These are phyloP conservation scores for Blastobotrys buckinghamii DNA, from an alignment of 1,139 yeast species.

Conservation along the genomic window DNA sequence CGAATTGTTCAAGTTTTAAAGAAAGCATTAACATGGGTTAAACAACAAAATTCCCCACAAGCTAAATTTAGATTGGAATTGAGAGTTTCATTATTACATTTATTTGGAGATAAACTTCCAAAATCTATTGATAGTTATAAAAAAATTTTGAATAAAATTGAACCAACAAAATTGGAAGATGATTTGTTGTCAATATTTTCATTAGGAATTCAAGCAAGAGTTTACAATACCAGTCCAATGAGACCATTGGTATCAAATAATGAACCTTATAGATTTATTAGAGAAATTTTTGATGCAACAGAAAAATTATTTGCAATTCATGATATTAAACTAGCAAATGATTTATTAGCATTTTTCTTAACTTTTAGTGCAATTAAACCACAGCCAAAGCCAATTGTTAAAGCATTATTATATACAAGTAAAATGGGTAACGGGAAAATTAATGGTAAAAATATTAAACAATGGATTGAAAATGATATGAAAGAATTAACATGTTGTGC, in stretches of 20 bases:
- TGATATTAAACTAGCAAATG: conserved; percentile 22
- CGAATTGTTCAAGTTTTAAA: conserved; percentile 21
- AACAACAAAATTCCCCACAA: conserved; percentile 12
- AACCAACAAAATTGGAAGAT: background rate
- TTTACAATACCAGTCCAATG: conserved; percentile 27
- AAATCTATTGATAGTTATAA: conserved; percentile 4
- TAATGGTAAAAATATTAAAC: conserved; percentile 18
- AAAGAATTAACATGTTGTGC: conserved; percentile 26
- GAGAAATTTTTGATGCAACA: conserved; percentile 20
- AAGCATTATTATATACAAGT: conserved; percentile 28
- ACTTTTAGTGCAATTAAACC: conserved; percentile 23
- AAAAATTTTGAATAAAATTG: conserved; percentile 4
- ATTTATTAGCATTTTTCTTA: conserved; percentile 29
- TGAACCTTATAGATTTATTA: conserved; percentile 23
- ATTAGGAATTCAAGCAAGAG: conserved; percentile 28
- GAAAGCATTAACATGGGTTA: conserved; percentile 20
- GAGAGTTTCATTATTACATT: conserved; percentile 19
- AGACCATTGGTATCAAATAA: conserved; percentile 22
- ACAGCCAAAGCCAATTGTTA: conserved; percentile 25
- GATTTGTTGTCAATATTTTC: conserved; percentile 17
- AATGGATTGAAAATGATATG: conserved; percentile 32
- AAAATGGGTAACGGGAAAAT: conserved; percentile 15
- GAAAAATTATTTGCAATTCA: conserved; percentile 17
- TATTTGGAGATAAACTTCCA: conserved; percentile 19
- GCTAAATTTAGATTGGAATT: conserved; percentile 19